These are phyloP conservation scores for Pharus latifolius DNA, from an alignment of 176 grass and related monocot genomes.

Conservation along the genomic window DNA sequence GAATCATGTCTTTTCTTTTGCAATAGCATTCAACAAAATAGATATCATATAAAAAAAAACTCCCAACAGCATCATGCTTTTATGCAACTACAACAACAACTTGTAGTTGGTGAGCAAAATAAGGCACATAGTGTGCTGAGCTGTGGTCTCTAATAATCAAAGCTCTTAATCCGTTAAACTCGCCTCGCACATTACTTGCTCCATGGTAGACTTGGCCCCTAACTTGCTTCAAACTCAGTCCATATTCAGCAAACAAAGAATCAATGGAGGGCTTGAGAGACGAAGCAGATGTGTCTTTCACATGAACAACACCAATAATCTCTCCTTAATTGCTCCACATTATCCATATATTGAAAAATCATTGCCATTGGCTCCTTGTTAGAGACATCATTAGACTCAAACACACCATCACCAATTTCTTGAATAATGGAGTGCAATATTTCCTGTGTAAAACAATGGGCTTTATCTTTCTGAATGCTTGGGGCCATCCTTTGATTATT, in stretches of 20 bases:
- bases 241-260: not conserved
- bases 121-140: not conserved
- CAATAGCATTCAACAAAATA: not conserved
- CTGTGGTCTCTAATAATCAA: not conserved
- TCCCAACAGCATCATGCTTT: not conserved
- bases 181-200: not conserved
- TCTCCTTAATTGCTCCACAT: not conserved
- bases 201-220: not conserved
- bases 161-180: not conserved
- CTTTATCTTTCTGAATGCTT: not conserved
- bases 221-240: not conserved
- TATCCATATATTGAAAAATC: too few relatives aligned
- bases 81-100: not conserved
- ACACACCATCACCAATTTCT: not conserved
- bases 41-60: not conserved
- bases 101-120: not conserved
- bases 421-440: too few relatives aligned
- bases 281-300: not conserved
- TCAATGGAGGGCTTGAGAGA: not conserved
- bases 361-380: too few relatives aligned
- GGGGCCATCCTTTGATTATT: not conserved
- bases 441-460: not conserved
- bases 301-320: not conserved
- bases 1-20: not conserved
- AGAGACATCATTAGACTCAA: not conserved